Evolutionary conservation across 306 rosid species (phyloP), one percentile per base, ranked within the genome.

Genomic region (Vigna hirtella): DNA sequence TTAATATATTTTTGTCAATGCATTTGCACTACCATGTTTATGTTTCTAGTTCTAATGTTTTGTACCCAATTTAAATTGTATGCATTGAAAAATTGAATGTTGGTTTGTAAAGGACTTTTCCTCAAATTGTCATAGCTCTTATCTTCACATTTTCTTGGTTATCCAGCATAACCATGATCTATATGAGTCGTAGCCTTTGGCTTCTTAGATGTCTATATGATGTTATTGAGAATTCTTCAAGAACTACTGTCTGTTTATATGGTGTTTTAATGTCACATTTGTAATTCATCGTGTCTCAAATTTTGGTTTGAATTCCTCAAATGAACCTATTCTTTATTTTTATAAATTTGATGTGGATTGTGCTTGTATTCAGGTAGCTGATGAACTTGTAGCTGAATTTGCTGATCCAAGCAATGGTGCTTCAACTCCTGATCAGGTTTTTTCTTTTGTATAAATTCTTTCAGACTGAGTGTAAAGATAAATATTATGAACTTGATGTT

Each of bases 361-460:
- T 56, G 61, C 57, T 59, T 74, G 45, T 72, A 50, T 76, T 80
- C 85, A 93, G 99, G 99, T 96, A 69, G 98, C 99, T 26, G 99
- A 96, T 88, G 99, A 96, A 85, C 98, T 96, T 45, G 99, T 95
- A 42, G 96, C 99, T 2, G 99, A 95, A 82, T 95, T 93, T 74
- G 81, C 98, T 57, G 98, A 90, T 74, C 99, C 99, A 74, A 62
- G 89, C 83, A 86, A 79, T 74, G 81, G 94, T 68, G 81, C 86
- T 69, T 85, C 89, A 28, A 42, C 97, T 49, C 98, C 99, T 14
- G 98, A 95, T 86, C 97, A 95, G 99, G 99, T 95, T 87, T 77
- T 69, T 22, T 67, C 66, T 42, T 70, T 53, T 24, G 69, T 63
- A 17, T 24, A 56, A 32, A 43, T 61, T 5, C 73, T 72, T 72